Evolutionary conservation across 768 basidiomycete species (phyloP).

Genomic region (Psilocybe cyanescens): DNA sequence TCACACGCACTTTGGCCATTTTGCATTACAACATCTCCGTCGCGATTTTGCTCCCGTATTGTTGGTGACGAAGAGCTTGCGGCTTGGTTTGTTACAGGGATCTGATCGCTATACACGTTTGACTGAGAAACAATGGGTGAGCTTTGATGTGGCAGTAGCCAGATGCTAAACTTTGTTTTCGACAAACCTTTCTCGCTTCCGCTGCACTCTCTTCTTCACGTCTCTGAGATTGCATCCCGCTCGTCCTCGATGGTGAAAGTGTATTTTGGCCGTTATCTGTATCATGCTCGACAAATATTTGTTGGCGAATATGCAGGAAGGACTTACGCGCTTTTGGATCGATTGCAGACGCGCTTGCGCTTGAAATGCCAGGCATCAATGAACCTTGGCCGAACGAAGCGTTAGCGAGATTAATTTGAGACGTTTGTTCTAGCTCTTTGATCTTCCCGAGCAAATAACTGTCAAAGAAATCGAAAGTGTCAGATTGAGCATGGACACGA

Average conservation of each 20-base stretch:
- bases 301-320: constrained; percentile 27
- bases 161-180: neutral
- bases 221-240: constrained; percentile 37
- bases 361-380: neutral
- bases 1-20: constrained; percentile 1
- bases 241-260: constrained; percentile 44
- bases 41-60: neutral
- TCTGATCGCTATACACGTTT: neutral
- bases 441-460: constrained; percentile 9
- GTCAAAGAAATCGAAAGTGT: neutral
- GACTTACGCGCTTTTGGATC: constrained; percentile 43
- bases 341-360: constrained; percentile 33
- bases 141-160: neutral
- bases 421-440: constrained; percentile 10
- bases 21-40: constrained; percentile 9
- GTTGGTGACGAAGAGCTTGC: neutral
- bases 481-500: constrained; percentile 1
- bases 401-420: neutral
- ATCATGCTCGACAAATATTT: constrained; percentile 41
- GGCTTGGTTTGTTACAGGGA: no score
- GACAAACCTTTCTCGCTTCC: neutral
- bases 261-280: constrained; percentile 53
- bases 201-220: neutral
- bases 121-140: neutral
- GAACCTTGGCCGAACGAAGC: neutral